Evolutionary conservation across 2,329 filamentous ascomycete genomes (phyloP).

Genomic region (Fusarium brevicatenulatum): DNA sequence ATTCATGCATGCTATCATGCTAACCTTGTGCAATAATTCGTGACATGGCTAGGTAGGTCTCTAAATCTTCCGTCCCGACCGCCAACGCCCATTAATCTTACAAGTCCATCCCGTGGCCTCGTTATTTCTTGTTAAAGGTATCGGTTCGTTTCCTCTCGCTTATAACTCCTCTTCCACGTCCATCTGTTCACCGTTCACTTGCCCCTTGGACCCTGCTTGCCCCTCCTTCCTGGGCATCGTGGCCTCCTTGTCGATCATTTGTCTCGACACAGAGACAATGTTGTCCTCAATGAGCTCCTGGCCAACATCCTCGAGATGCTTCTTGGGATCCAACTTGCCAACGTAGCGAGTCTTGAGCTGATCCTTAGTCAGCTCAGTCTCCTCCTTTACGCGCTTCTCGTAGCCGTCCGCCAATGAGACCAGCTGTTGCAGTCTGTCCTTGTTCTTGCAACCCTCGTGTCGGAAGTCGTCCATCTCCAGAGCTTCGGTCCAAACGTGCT

Average conservation of each 20-base stretch:
- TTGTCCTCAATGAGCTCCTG: slow-evolving; percentile 99
- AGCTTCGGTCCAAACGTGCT: slow-evolving; percentile 99
- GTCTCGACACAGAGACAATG: slow-evolving; percentile 96
- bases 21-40: slow-evolving; percentile 38
- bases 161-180: slow-evolving; percentile 72
- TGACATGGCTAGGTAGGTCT: slow-evolving; percentile 42
- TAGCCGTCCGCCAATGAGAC: slow-evolving; percentile 94
- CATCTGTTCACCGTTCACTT: slow-evolving; percentile 70
- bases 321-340: slow-evolving; percentile 98
- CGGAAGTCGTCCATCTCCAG: slow-evolving; percentile 97
- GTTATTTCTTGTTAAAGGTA: slow-evolving; percentile 19
- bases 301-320: slow-evolving; percentile 96
- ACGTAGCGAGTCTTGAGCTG: slow-evolving; percentile 99
- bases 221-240: slow-evolving; percentile 81
- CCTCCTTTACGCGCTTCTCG: slow-evolving; percentile 98
- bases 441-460: slow-evolving; percentile 83
- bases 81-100: slow-evolving; percentile 49
- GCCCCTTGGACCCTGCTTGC: slow-evolving; percentile 57
- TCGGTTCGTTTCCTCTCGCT: slow-evolving; percentile 26
- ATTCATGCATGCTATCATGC: slow-evolving; percentile 38
- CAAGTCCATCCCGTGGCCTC: slow-evolving; percentile 43
- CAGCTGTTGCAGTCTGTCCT: slow-evolving; percentile 86
- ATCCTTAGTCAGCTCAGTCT: slow-evolving; percentile 96
- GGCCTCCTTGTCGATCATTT: slow-evolving; percentile 99
- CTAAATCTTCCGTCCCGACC: slow-evolving; percentile 44